Evolutionary conservation across 768 basidiomycete genomes (phyloP), one percentile per base, ranked within the genome.

Genomic region (Leccinum obscurum): DNA sequence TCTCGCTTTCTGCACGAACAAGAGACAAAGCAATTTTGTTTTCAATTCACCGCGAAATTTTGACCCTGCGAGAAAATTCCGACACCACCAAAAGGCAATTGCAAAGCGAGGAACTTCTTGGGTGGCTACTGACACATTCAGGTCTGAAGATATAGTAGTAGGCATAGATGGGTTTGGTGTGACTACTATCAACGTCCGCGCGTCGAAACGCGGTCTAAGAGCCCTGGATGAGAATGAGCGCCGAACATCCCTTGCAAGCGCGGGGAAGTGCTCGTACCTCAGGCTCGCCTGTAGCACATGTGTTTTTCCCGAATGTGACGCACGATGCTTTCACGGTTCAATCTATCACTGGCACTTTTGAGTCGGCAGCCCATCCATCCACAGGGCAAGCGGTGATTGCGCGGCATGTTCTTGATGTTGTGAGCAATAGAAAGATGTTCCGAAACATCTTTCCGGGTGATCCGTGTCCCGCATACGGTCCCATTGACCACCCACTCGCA

Each of bases 241-340:
- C 8, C n/a, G 26, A 7, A 20, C 2, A 32, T 51, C 28, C 13
- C 41, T 13, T 34, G 20, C 20, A 9, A 55, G 28, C 13, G 5
- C 28, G 28, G 28, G 34, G 4, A 1, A 3, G 2, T 24, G 17
- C 8, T 26, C 57, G 5, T 14, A 61, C 59, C 57, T 26, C 6
- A 17, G 14, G 49, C 41, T 34, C 68, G 63, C 39, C n/a, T 66
- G 35, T 9, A 51, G 4, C 53, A 4, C 6, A 69, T 3, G 28
- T 70, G 69, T 6, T 3, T 55, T 39, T 70, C 70, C 0, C 56
- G 49, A 0, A 70, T 15, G 2, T 70, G 70, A 0, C 70, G 59
- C 2, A 56, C 44, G 4, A 70, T 67, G 8, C 55, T 57, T 35
- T 70, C 61, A 1, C 70, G 65, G 0, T 67, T 70, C 20, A 70